Percentiles rank a stretch among this genome's conserved stretches.
These are phyloP conservation scores for Arxiozyma slooffiae DNA, from an alignment of 1,139 yeast species.

Conservation along the genomic window DNA sequence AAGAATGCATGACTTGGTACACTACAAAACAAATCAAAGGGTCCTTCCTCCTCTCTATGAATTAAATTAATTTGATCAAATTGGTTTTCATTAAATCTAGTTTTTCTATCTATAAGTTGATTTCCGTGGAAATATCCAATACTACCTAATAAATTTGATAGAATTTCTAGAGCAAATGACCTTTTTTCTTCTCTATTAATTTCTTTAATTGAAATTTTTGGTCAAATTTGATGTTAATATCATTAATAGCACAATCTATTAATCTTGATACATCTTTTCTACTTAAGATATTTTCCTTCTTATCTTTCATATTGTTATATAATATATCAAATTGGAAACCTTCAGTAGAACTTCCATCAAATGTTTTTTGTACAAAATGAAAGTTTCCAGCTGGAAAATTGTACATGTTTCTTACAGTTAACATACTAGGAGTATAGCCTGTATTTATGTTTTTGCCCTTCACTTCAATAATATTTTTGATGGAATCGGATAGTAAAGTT, in stretches of 20 bases:
- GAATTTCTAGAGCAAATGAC: conserved; percentile 61
- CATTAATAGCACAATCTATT: conserved; percentile 33
- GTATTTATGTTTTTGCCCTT: conserved; percentile 33
- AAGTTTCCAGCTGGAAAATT: conserved; percentile 57
- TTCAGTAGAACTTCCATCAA: conserved; percentile 41
- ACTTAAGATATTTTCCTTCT: conserved; percentile 38
- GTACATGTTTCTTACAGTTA: conserved; percentile 50
- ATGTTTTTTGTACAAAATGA: conserved; percentile 70
- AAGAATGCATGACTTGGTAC: conserved; percentile 92
- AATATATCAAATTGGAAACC: conserved; percentile 62
- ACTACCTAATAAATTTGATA: conserved; percentile 84
- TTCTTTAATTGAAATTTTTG: conserved; percentile 40
- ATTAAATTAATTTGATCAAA: conserved; percentile 46
- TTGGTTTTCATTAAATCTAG: conserved; percentile 56
- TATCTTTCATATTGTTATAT: conserved; percentile 39
- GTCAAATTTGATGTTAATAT: conserved; percentile 49
- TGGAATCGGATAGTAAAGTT: conserved; percentile 59
- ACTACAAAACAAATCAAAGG: conserved; percentile 62
- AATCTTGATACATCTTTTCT: conserved; percentile 34
- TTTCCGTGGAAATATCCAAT: conserved; percentile 82
- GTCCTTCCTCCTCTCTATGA: conserved; percentile 51
- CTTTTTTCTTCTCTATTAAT: conserved; percentile 35
- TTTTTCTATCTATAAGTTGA: conserved; percentile 67
- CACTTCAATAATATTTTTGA: conserved; percentile 39
- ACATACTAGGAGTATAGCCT: conserved; percentile 32